Evolutionary conservation across 208 protist genomes (phyloP), one percentile per base, ranked within the genome.

Genomic region (Endotrypanum monterogeii): DNA sequence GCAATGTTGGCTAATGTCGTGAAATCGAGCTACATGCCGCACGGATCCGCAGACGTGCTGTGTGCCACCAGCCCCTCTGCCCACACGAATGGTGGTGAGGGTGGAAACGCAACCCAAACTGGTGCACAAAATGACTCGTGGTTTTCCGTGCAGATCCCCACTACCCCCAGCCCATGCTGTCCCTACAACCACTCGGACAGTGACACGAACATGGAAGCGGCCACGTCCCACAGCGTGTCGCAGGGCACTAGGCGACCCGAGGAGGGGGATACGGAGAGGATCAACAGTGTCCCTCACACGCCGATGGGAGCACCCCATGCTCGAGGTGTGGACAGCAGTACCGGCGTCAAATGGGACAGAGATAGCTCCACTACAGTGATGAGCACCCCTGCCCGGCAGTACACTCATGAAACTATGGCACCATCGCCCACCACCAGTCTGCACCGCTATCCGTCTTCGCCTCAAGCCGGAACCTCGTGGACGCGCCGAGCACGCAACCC

Each of bases 131-230:
- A 70, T n/a, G 30, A 16, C 18, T 56, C 30, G 25, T 54, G 65
- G 48, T 25, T 23, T 20, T 46, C 55, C 6, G 9, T 68, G 16
- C 63, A 28, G 11, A 39, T 61, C 52, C 30, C 67, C 50, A 32
- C 37, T 1, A 46, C 39, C 28, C 54, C 52, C 12, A 9, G 20
- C 67, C 61, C 67, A 9, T 30, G 23, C 16, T 52, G 52, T 41
- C 68, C 68, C n/a, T 35, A 65, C 52, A 74, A 67, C 23, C 39
- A 41, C 8, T 79, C 68, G 30, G 70, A 58, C 52, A 68, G 52
- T n/a, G 68, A 74, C 41, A 56, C 63, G 57, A 8, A 50, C 68
- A 79, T 50, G 20, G 58, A 66, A 23, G 60, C 68, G 20, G 52
- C 46, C 50, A 61, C n/a, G 0, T 66, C 54, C 18, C 65, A 60